These are phyloP conservation scores for Arabis alpina DNA, from an alignment of 345 rosid genomes.

Conservation along the genomic window DNA sequence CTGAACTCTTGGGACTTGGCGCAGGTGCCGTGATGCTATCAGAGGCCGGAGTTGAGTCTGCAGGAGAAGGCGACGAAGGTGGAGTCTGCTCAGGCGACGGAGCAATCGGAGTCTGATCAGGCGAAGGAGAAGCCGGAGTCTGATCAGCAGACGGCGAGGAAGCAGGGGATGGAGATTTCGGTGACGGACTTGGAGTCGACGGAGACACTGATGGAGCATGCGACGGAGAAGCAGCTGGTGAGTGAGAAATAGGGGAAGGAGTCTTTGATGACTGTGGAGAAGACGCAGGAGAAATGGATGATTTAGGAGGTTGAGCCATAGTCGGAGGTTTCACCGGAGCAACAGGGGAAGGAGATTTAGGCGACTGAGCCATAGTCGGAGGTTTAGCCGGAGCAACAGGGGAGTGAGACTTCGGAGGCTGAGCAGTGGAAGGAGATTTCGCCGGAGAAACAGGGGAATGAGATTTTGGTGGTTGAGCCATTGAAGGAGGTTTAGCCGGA, in stretches of 20 bases:
- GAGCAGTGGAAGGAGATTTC: background rate
- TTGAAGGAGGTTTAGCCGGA: conserved; percentile 36
- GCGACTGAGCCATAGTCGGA: background rate
- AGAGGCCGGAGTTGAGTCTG: conserved; percentile 17
- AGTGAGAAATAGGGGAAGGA: conserved; percentile 12
- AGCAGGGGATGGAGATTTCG: conserved; percentile 32
- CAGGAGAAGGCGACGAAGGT: conserved; percentile 20
- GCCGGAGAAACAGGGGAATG: conserved; percentile 30
- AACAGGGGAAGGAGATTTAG: conserved; percentile 7
- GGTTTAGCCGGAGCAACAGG: conserved; percentile 13
- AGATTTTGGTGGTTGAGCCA: conserved; percentile 25
- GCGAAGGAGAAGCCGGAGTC: conserved; percentile 12
- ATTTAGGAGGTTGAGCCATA: background rate
- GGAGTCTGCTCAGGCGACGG: conserved; percentile 1
- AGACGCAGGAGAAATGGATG: background rate
- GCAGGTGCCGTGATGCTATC: conserved; percentile 27
- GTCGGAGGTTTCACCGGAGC: conserved; percentile 26
- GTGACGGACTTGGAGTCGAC: conserved; percentile 4
- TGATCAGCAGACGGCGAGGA: background rate
- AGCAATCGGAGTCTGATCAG: conserved; percentile 7
- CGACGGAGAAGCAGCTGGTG: conserved; percentile 21
- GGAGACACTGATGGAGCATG: background rate
- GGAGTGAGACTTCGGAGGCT: conserved; percentile 22
- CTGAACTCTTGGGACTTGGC: conserved; percentile 28
- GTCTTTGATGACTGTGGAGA: conserved; percentile 27